These are phyloP conservation scores for Neofusicoccum ribis DNA, from an alignment of 2,329 filamentous ascomycete species.

Conservation along the genomic window DNA sequence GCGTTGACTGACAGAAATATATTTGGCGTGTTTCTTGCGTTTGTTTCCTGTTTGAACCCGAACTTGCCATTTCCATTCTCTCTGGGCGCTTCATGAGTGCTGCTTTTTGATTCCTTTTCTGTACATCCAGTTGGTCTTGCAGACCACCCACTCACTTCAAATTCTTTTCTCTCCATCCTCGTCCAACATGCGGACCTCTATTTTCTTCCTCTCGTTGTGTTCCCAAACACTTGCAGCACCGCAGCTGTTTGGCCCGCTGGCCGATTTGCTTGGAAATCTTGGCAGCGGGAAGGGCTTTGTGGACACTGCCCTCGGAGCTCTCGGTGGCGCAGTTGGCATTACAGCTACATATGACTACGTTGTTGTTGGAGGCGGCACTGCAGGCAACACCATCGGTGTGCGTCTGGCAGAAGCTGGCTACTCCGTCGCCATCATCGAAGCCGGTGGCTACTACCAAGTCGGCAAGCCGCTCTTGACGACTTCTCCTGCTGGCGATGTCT, in stretches of 20 bases:
- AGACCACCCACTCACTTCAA: not conserved
- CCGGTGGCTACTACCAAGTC: conserved; percentile 35
- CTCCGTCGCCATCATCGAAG: conserved; percentile 33
- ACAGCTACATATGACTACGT: conserved; percentile 19
- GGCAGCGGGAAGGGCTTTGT: not conserved
- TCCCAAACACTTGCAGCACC: not conserved
- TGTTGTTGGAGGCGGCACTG: conserved; percentile 31
- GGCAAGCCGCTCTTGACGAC: conserved; percentile 26
- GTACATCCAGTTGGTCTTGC: not conserved
- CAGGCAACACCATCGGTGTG: conserved; percentile 27
- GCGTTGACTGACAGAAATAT: not conserved
- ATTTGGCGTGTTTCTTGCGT: not conserved
- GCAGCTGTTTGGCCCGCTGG: not conserved
- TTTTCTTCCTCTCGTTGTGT: not conserved
- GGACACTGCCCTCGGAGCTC: not conserved
- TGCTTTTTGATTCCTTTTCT: not conserved
- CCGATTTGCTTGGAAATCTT: not conserved
- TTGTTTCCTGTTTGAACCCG: not conserved
- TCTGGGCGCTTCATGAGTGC: not conserved
- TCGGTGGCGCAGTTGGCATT: not conserved
- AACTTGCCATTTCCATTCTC: not conserved
- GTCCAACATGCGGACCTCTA: not conserved
- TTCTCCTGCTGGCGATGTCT: conserved; percentile 27
- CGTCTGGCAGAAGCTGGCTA: conserved; percentile 23
- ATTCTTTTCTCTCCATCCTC: not conserved